Evolutionary conservation across 2,329 filamentous ascomycete genomes (phyloP).

Genomic region (Rutstroemia sp.): DNA sequence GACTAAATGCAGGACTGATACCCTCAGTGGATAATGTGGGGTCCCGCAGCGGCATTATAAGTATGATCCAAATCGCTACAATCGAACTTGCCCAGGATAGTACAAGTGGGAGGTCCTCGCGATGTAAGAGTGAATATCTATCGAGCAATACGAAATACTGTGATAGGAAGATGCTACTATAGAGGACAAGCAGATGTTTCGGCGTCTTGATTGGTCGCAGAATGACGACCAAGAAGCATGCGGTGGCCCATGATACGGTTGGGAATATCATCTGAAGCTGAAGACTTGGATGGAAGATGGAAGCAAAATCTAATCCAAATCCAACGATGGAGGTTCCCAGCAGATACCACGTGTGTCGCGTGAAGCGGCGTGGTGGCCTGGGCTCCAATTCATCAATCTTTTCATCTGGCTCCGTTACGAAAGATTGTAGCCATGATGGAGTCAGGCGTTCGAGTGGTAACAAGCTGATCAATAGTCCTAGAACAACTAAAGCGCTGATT

Average conservation of each 20-base stretch:
- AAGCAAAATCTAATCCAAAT: constrained; percentile 28
- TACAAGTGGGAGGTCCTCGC: constrained; percentile 15
- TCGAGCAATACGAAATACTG: constrained; percentile 26
- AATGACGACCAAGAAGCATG: constrained; percentile 17
- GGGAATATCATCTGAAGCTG: constrained; percentile 25
- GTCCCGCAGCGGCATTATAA: constrained; percentile 65
- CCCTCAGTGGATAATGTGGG: constrained; percentile 43
- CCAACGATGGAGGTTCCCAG: constrained; percentile 33
- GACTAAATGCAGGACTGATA: constrained; percentile 51
- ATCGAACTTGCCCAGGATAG: constrained; percentile 36
- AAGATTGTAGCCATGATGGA: constrained; percentile 43
- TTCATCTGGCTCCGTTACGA: constrained; percentile 38
- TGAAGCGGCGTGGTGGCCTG: constrained; percentile 16
- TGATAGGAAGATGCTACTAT: constrained; percentile 19
- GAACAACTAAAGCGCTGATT: constrained; percentile 26
- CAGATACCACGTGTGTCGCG: constrained; percentile 31
- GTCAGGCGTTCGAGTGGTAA: constrained; percentile 27
- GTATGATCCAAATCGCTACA: constrained; percentile 43
- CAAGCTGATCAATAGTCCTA: constrained; percentile 21
- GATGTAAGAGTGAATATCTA: constrained; percentile 20
- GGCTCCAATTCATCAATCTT: constrained; percentile 27
- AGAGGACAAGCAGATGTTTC: constrained; percentile 18
- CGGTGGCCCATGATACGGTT: constrained; percentile 21
- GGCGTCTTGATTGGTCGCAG: constrained; percentile 21
- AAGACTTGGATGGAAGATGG: constrained; percentile 25